Evolutionary conservation across 176 grass and related monocot species (phyloP), one percentile per base, ranked within the genome.

Genomic region (Bromus sterilis): DNA sequence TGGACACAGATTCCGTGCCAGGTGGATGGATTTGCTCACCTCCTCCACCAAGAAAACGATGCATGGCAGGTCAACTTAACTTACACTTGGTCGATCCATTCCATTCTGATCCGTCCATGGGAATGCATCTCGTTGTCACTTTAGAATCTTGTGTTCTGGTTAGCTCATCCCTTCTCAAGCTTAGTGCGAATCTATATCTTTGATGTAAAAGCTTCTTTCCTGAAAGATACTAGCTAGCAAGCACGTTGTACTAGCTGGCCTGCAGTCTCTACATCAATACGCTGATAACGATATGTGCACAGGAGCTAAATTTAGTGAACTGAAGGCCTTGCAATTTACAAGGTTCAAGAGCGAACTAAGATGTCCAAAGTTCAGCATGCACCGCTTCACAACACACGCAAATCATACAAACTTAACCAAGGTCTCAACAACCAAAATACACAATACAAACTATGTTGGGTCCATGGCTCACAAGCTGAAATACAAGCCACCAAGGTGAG

Each of bases 1-100:
- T 26, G 63, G 65, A 77, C 59, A 39, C 14, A 73, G 76, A 90
- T 93, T 88, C 71, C 77, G 23, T 48, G 13, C 26, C 75, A 29
- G 55, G 15, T 73, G 30, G 59, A 30, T 59, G 57, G 66, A 58
- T 14, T 59, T 62, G 61, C 16, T 76, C 14, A 58, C 28, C 25
- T 37, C 72, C 16, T 79, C 29, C 56, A 35, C 31, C 28, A 7
- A 64, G 67, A 86, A 11, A 66, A 66, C 60, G 78, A 82, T 46
- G n/a, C n/a, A n/a, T n/a, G 36, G 37, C 40, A 20, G 3, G 24
- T 71, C 78, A 75, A 64, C 56, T 63, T 69, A 20, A 36, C 75
- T 28, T 71, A 56, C 75, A 30, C 36, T 60, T 44, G 55, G 28
- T 62, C 55, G 53, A 61, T 62, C 55, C 51, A 37, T 9, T 36